Evolutionary conservation across 345 rosid genomes (phyloP), one percentile per base, ranked within the genome.

Genomic region (Camelina hispida): DNA sequence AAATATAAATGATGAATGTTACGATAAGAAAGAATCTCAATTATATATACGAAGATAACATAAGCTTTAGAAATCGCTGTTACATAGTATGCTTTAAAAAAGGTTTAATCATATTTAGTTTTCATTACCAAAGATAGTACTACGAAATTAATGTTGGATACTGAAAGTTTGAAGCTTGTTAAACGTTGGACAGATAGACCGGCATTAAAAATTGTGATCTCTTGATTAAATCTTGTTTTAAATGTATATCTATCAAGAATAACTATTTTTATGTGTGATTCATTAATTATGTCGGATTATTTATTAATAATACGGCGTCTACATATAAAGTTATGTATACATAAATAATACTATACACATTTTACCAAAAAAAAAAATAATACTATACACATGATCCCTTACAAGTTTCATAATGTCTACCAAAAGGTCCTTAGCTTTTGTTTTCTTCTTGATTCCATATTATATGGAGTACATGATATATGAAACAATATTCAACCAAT

Each of bases 381-480:
- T 62, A 60, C 40, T 61, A 67, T 13, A 48, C 70, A 56, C 54
- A 56, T 28, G 30, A 28, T 77, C 43, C 14, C 66, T 63, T 56
- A 43, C 58, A 46, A 25, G 47, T 63, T 77, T 70, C 76, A 64
- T 64, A 77, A 63, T 70, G 76, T 77, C 66, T 77, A 71, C 48
- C 61, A 48, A 71, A 77, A 71, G 68, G 72, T 71, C 38, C 0
- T 71, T 48, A 57, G 42, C 68, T 71, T 71, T 65, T 71, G 34
- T 58, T 71, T 76, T 71, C 76, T 63, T 71, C 61, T 65, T 71
- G 48, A 32, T 25, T 38, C 32, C 67, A 30, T 65, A 57, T 63
- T 17, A 28, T 34, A 54, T 62, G n/a, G n/a, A 62, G 4, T 62
- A 54, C 6, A 51, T 22, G 28, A n/a, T 56, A 32, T 65, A 75